phyloP scores from a whole-genome alignment of 495 filamentous ascomycete genomes.

The Apodospora peruviana region DNA sequence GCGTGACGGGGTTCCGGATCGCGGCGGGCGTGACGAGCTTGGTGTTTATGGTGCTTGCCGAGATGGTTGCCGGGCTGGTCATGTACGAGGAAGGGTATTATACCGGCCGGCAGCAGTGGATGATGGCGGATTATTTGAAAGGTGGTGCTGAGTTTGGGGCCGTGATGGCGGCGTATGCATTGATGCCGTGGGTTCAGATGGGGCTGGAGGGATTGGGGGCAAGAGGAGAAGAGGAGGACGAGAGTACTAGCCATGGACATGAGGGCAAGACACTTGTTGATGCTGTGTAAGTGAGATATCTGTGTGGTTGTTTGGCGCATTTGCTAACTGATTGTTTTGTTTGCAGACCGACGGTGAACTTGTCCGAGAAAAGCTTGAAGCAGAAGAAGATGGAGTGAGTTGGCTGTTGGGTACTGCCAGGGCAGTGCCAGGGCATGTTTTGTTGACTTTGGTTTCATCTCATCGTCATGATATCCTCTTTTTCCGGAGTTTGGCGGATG shows the following conservation, averaged over 20 bases:
- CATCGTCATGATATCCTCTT: neutral
- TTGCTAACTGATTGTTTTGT: neutral
- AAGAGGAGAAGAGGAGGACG: neutral
- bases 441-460: neutral
- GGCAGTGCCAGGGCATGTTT: no score
- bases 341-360: constrained; percentile 1
- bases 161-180: constrained; percentile 1
- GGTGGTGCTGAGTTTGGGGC: neutral
- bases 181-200: constrained; percentile 9
- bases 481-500: neutral
- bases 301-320: neutral
- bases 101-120: neutral
- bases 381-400: constrained; percentile 4
- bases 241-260: neutral
- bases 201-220: constrained; percentile 3
- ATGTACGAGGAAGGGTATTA: constrained; percentile 8
- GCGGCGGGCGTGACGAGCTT: constrained; percentile 14
- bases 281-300: constrained; percentile 2
- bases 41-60: constrained; percentile 6
- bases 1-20: constrained; percentile 14
- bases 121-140: neutral
- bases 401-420: neutral
- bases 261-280: neutral
- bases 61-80: constrained; percentile 6
- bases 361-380: constrained; percentile 2